Evolutionary conservation across 179 eudicot genomes (phyloP).

Genomic region (Spinacia oleracea): DNA sequence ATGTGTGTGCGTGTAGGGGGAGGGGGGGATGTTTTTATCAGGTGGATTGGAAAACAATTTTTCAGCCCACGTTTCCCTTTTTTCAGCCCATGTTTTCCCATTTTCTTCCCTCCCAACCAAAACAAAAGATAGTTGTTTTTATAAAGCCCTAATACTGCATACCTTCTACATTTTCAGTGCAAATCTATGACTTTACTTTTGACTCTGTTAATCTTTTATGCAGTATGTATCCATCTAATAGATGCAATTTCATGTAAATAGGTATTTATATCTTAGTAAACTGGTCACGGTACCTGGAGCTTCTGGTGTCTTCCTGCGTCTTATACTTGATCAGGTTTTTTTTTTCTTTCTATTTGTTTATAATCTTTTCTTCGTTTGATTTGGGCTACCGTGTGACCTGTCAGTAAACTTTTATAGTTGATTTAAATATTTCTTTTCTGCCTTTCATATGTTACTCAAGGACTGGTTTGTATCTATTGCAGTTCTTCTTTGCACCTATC

Average conservation of each 20-base stretch:
- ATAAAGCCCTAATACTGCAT: not conserved
- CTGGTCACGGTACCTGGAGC: constrained; percentile 69
- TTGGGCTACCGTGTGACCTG: not conserved
- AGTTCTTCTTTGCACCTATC: constrained; percentile 78
- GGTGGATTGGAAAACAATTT: too few relatives aligned
- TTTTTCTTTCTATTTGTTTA: not conserved
- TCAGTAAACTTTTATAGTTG: not conserved
- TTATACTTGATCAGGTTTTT: constrained; percentile 84
- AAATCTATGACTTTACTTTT: not conserved
- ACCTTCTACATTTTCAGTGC: not conserved
- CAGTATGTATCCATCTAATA: constrained; percentile 20
- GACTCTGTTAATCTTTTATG: not conserved
- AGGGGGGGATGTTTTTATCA: too few relatives aligned
- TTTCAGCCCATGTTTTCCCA: too few relatives aligned
- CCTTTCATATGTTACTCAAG: constrained; percentile 10
- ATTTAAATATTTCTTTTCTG: constrained; percentile 3
- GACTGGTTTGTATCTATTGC: constrained; percentile 31
- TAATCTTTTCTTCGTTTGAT: constrained; percentile 2
- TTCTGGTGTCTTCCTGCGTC: constrained; percentile 79
- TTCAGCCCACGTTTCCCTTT: too few relatives aligned
- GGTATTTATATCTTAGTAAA: constrained; percentile 87
- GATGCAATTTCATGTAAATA: constrained; percentile 24
- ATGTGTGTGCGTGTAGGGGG: too few relatives aligned
- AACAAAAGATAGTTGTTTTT: too few relatives aligned
- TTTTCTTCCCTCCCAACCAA: too few relatives aligned